Base-by-base conservation (phyloP, 2,329 filamentous ascomycete species). In the Penicillium frequentans region DNA sequence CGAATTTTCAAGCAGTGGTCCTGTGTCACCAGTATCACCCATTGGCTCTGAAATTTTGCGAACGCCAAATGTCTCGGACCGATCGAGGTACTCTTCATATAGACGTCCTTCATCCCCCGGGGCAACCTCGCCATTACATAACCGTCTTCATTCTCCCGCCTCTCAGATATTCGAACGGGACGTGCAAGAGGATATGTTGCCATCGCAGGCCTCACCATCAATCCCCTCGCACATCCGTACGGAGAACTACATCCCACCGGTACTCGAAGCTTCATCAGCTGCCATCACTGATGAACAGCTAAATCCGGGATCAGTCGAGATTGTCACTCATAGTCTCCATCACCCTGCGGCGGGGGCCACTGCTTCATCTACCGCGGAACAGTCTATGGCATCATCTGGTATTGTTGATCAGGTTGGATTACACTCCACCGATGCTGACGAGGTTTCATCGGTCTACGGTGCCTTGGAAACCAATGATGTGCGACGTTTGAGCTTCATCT, bases 211-310 rank as follows among this genome's bases (percentile, higher is more conserved):
- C 59, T 93, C 90, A 3, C 88, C 90, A 1, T 90, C 91, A n/a
- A 95, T 97, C 60, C 93, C 93, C 3, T 87, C 90, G 8, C 93
- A 98, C 70, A 96, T 98, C 67, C 87, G 93, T 67, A 96, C 91
- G 8, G 93, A 98, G 74, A 93, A 98, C 77, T 86, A 93, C 71
- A 97, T 98, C 64, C 93, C 93, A 8, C 85, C 93, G 0, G 93
- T 96, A 13, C 82, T 98, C 48, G 91, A 96, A 72, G 93, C 93
- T 51, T 93, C 91, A 2, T 96, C 92, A 43, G 86, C 93, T 67
- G 92, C 93, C 56, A 96, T 98, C 68, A 97, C 93, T 13, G 91
- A 96, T 75, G 81, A 86, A 64, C 87, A 88, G 56, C 82, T 97
- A 50, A 89, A 95, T 72, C 91, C 92, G 5, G 92, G 97, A 72